Evolutionary conservation across 2,329 filamentous ascomycete species (phyloP), one percentile per base, ranked within the genome.

Genomic region (Paraphaeosphaeria sporulosa): DNA sequence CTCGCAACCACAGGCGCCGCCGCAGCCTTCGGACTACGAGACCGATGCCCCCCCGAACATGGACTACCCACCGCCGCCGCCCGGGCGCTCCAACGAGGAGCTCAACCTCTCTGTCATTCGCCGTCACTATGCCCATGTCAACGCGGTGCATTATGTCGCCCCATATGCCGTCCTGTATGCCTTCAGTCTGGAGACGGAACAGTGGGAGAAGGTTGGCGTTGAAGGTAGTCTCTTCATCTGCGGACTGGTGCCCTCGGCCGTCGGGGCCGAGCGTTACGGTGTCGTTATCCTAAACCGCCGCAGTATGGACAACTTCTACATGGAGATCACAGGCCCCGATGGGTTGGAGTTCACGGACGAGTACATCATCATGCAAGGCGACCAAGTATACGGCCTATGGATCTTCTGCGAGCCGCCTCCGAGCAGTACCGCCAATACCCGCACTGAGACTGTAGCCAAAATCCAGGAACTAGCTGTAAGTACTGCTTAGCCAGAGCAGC

Each of bases 141-240:
- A 83, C 60, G 81, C 84, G 55, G 93, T 97, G 73, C 83, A 93
- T 64, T 90, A 90, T 64, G 90, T 95, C 67, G 93, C 93, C 6
- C 90, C 91, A 34, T 96, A 94, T 71, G 91, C 91, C 27, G 92
- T 95, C 38, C 86, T 97, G 66, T 98, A 97, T 82, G 86, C 86
- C 50, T 95, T 96, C 80, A 87, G 85, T 63, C 83, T 87, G 49
- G 79, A 83, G 4, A 84, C 87, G 2, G 82, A 86, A 55, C 80
- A 83, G 61, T 98, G 95, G 95, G 91, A 95, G 74, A 96, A 96
- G 82, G 87, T 86, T 48, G 91, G 89, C 58, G 86, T 94, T 12
- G 94, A 97, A 78, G 95, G 95, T 42, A 91, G 92, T 13, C 82
- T 98, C 65, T 99, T 98, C 76, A 87, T 98, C 55, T 96, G 92